Evolutionary conservation across 805 yeast species (phyloP), one percentile per base, ranked within the genome.

Genomic region (Barnettozyma botsteinii): DNA sequence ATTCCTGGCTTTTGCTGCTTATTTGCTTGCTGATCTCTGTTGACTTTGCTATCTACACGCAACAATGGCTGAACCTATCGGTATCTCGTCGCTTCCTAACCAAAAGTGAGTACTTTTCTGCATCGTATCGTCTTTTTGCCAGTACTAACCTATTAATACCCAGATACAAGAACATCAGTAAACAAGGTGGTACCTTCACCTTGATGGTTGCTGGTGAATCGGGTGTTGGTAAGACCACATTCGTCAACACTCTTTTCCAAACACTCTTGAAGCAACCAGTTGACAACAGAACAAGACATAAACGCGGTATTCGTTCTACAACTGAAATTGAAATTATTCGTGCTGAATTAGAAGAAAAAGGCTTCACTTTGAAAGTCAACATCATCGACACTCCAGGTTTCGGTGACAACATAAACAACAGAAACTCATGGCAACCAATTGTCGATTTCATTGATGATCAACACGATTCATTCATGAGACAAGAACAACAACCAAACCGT

Each of bases 381-480:
- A 72, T 89, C 42, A 79, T 89, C 53, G 96, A 88, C 62, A 86
- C 96, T 2, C 96, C 96, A 8, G 96, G 96, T 2, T 86, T 87
- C 60, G 97, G 96, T 45, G 94, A 86, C 59, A 84, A 82, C 60
- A 83, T 87, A 49, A 83, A 88, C 67, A 89, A 88, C 65, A 74
- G 73, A 55, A 81, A 83, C 59, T 73, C 93, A 33, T 87, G 95
- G 94, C 81, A 80, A 44, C 87, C 96, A 28, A 75, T 87, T 51
- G 70, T 84, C 45, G 95, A 86, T 61, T 89, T 86, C 61, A 78
- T 89, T 47, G 96, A 88, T 61, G 94, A 86, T 58, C 96, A 88
- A 66, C 93, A 86, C 57, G 88, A 82, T 55, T 73, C 83, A 19
- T 87, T 66, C 60, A 83, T 88, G 91, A 84, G 84, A 60, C 96